These are phyloP conservation scores for Lactifluus rugatus DNA, from an alignment of 768 basidiomycete genomes.

Conservation along the genomic window DNA sequence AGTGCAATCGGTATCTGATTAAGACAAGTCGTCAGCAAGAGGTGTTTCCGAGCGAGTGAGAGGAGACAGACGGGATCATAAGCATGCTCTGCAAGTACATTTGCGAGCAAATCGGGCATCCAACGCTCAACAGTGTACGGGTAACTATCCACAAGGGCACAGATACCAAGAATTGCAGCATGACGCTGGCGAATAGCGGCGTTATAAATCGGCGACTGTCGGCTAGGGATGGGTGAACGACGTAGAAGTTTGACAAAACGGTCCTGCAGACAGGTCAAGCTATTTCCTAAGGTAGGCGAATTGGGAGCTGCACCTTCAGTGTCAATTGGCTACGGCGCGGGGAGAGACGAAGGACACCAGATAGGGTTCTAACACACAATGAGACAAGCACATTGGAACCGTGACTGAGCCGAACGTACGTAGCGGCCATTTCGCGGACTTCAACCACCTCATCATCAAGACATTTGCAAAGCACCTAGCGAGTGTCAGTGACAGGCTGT, in stretches of 20 bases:
- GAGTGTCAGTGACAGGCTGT: background rate
- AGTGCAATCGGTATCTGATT: constrained; percentile 70
- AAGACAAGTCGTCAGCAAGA: constrained; percentile 13
- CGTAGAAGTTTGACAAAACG: constrained; percentile 72
- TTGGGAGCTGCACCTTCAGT: constrained; percentile 44
- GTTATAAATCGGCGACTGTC: constrained; percentile 58
- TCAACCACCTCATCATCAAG: constrained; percentile 82
- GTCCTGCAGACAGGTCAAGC: constrained; percentile 36
- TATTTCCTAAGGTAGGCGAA: constrained; percentile 20
- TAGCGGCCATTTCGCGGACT: constrained; percentile 83
- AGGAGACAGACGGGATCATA: constrained; percentile 58
- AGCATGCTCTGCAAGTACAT: constrained; percentile 69
- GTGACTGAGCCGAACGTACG: constrained; percentile 44
- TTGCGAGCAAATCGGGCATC: constrained; percentile 79
- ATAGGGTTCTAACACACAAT: constrained; percentile 46
- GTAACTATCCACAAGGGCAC: constrained; percentile 86
- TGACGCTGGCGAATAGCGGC: constrained; percentile 69
- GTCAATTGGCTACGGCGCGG: constrained; percentile 67
- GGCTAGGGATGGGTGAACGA: constrained; percentile 53
- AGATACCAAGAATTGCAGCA: constrained; percentile 89
- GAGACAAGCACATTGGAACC: background rate
- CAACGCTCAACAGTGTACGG: constrained; percentile 94
- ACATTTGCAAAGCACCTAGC: constrained; percentile 66
- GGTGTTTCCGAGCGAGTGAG: background rate
- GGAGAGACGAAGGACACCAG: constrained; percentile 74